Percentiles rank a stretch among this genome's conserved stretches.
Conservation (phyloP, 1,284 basidiomycete species). For the Sporisorium scitamineum region DNA sequence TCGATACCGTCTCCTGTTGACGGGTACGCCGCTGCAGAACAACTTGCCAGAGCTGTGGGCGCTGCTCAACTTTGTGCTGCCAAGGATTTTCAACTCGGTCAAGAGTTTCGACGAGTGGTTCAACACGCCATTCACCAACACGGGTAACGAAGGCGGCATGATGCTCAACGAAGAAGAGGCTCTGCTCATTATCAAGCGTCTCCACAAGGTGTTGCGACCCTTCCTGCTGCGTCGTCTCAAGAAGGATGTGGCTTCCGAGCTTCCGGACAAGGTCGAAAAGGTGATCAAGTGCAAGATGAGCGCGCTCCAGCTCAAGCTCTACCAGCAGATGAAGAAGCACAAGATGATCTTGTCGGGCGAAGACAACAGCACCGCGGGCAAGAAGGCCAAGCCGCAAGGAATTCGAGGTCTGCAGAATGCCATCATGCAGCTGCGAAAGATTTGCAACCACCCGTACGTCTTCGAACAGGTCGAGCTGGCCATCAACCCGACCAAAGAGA, state of each 20-base stretch:
- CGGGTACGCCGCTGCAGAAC: conserved; percentile 98
- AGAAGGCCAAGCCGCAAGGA: conserved; percentile 64
- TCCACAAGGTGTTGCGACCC: conserved; percentile 97
- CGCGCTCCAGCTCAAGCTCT: conserved; percentile 90
- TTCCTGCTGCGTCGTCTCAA: conserved; percentile 96
- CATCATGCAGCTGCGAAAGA: conserved; percentile 98
- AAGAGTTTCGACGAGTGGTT: conserved; percentile 99
- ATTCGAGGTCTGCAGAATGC: conserved; percentile 84
- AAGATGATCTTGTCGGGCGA: conserved; percentile 79
- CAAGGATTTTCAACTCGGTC: conserved; percentile 99
- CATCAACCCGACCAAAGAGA: conserved; percentile 82
- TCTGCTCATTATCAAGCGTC: conserved; percentile 93
- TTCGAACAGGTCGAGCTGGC: conserved; percentile 95
- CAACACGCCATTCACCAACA: conserved; percentile 99
- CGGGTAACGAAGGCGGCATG: conserved; percentile 82
- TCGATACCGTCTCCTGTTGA: conserved; percentile 93
- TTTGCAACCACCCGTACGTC: conserved; percentile 85
- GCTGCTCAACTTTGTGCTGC: conserved; percentile 95
- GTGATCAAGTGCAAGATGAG: conserved; percentile 99
- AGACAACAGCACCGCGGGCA: conserved; percentile 55
- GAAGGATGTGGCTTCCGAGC: conserved; percentile 97
- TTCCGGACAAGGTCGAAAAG: conserved; percentile 99
- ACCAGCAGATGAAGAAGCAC: conserved; percentile 97
- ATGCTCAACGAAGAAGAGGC: conserved; percentile 99
- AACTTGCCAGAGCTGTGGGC: conserved; percentile 99